phyloP scores from a whole-genome alignment of 106 monocot genomes.

The Hemerocallis citrina region DNA sequence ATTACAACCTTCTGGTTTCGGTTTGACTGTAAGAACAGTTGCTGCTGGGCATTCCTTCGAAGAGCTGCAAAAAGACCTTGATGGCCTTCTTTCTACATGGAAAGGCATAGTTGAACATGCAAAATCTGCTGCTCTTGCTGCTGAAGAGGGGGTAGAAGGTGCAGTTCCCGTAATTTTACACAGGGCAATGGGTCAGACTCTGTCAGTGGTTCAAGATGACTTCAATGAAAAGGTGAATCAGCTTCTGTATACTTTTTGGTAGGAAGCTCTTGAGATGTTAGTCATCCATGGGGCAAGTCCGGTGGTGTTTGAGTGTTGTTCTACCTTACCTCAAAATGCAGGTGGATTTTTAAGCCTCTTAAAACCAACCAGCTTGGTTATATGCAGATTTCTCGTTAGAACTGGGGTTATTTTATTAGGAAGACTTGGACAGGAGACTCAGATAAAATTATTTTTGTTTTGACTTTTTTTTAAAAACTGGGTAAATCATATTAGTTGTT shows the following conservation, averaged over 20 bases:
- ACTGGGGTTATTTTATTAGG: no score
- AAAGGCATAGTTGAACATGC: constrained; percentile 85
- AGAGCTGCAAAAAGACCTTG: constrained; percentile 88
- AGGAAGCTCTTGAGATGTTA: background rate
- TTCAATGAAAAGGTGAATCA: constrained; percentile 82
- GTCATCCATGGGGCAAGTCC: no score
- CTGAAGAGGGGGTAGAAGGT: constrained; percentile 84
- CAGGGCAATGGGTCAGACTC: constrained; percentile 86
- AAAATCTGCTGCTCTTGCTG: constrained; percentile 86
- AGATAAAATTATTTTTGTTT: no score
- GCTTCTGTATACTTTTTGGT: background rate
- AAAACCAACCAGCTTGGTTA: no score
- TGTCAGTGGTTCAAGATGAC: constrained; percentile 91
- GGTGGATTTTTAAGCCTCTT: no score
- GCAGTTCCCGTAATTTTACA: constrained; percentile 86
- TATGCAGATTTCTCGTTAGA: no score
- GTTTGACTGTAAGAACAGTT: constrained; percentile 82
- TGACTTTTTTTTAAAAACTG: no score
- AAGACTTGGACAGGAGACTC: no score
- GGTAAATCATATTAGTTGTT: no score
- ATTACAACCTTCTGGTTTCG: constrained; percentile 69
- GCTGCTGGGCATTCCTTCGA: constrained; percentile 82
- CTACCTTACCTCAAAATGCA: no score
- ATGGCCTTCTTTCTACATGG: constrained; percentile 73
- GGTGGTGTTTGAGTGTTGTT: no score